Percentiles rank a stretch among this genome's conserved stretches.
Conservation (phyloP, 192 early-diverging fungal species). For the Podila horticola region DNA sequence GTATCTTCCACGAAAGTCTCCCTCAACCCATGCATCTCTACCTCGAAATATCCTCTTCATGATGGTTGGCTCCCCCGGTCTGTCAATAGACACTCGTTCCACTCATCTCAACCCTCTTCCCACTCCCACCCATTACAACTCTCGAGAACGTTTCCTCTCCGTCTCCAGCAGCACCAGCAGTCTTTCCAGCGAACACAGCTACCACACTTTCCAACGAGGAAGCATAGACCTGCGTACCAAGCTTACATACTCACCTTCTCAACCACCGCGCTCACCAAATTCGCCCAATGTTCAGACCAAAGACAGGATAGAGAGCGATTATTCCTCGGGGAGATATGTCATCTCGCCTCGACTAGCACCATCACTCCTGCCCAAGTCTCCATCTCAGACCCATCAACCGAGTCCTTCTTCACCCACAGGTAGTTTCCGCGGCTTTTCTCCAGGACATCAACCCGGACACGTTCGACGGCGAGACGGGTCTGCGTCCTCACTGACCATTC, state of each 20-base stretch:
- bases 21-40: background rate
- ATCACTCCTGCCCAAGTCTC: background rate
- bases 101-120: background rate
- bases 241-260: background rate
- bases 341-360: background rate
- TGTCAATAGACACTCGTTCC: slow-evolving; percentile 6
- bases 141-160: background rate
- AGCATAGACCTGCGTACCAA: background rate
- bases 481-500: background rate
- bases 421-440: background rate
- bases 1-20: background rate
- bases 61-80: background rate
- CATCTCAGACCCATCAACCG: background rate
- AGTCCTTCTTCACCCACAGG: slow-evolving; percentile 1
- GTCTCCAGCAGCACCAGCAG: slow-evolving; percentile 1
- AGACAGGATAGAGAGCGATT: background rate
- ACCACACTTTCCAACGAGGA: background rate
- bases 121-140: background rate
- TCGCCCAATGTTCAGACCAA: background rate
- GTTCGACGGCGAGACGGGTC: background rate
- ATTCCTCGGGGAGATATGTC: background rate
- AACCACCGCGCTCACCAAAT: background rate
- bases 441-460: background rate
- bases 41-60: background rate
- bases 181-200: background rate